phyloP scores from a whole-genome alignment of 2,329 filamentous ascomycete genomes.

The Colletotrichum destructivum region DNA sequence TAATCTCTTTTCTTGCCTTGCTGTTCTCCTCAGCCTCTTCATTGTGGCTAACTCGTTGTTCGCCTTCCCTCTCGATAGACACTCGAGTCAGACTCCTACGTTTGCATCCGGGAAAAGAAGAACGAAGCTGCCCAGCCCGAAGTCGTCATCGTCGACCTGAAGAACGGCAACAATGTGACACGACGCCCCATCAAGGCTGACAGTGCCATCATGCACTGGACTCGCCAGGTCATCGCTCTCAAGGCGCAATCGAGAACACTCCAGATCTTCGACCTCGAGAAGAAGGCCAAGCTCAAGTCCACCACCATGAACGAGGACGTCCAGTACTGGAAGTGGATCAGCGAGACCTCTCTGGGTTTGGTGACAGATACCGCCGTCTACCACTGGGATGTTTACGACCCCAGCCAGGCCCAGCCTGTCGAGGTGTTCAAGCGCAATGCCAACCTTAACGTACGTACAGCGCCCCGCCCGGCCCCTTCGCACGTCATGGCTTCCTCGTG shows the following conservation, averaged over 20 bases:
- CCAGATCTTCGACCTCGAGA: conserved; percentile 95
- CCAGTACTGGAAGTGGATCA: conserved; percentile 99
- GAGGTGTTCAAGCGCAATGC: conserved; percentile 96
- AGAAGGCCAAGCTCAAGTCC: conserved; percentile 97
- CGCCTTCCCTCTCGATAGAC: conserved; percentile 71
- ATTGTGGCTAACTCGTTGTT: conserved; percentile 81
- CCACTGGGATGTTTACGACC: conserved; percentile 97
- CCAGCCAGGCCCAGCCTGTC: conserved; percentile 81
- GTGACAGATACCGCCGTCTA: conserved; percentile 93
- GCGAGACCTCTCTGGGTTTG: conserved; percentile 87
- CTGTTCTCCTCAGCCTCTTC: conserved; percentile 76
- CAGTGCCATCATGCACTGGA: conserved; percentile 99
- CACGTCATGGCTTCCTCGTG: not conserved
- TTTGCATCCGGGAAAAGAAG: conserved; percentile 97
- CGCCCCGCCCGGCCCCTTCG: not conserved
- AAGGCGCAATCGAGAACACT: conserved; percentile 95
- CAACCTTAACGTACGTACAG: conserved; percentile 82
- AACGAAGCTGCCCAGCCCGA: conserved; percentile 87
- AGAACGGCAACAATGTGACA: conserved; percentile 96
- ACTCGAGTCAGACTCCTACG: conserved; percentile 96
- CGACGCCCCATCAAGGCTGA: conserved; percentile 98
- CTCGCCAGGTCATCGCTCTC: conserved; percentile 93
- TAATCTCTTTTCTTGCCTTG: conserved; percentile 2
- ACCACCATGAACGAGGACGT: conserved; percentile 97
- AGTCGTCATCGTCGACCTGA: conserved; percentile 97